phyloP scores from a whole-genome alignment of 2,329 filamentous ascomycete species.

The Drechslera avenae region DNA sequence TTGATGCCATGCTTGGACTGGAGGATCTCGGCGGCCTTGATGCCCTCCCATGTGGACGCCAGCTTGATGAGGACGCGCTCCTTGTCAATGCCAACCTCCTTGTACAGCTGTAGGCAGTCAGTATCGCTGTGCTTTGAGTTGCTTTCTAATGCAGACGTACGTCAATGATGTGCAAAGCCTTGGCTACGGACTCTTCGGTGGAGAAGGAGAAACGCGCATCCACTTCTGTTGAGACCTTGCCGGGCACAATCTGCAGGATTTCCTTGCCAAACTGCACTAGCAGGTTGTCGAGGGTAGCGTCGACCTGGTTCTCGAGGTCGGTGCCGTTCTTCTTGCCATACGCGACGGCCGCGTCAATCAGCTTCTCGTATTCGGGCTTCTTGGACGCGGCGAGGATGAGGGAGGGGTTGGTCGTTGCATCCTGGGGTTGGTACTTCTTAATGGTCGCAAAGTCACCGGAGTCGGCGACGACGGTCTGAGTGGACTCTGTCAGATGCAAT shows the following conservation, averaged over 20 bases:
- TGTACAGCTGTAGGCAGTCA: constrained; percentile 75
- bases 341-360: constrained; percentile 83
- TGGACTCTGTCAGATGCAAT: constrained; percentile 13
- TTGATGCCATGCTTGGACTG: constrained; percentile 96
- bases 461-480: constrained; percentile 90
- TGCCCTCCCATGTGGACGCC: constrained; percentile 98
- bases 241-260: constrained; percentile 95
- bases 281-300: constrained; percentile 87
- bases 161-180: constrained; percentile 96
- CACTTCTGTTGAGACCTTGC: constrained; percentile 98
- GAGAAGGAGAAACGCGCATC: constrained; percentile 96
- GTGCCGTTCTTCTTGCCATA: constrained; percentile 79
- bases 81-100: constrained; percentile 87
- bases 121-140: constrained; percentile 9
- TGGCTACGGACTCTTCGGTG: constrained; percentile 87
- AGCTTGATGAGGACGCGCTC: constrained; percentile 98
- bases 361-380: constrained; percentile 92
- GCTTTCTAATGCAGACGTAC: constrained; percentile 58
- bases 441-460: constrained; percentile 88
- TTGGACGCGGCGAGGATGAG: constrained; percentile 98
- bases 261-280: constrained; percentile 98
- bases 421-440: constrained; percentile 99
- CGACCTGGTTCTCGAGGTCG: constrained; percentile 79
- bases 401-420: constrained; percentile 99
- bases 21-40: constrained; percentile 96